phyloP scores from a whole-genome alignment of 2,329 filamentous ascomycete genomes.

The Pseudocercospora eumusae region DNA sequence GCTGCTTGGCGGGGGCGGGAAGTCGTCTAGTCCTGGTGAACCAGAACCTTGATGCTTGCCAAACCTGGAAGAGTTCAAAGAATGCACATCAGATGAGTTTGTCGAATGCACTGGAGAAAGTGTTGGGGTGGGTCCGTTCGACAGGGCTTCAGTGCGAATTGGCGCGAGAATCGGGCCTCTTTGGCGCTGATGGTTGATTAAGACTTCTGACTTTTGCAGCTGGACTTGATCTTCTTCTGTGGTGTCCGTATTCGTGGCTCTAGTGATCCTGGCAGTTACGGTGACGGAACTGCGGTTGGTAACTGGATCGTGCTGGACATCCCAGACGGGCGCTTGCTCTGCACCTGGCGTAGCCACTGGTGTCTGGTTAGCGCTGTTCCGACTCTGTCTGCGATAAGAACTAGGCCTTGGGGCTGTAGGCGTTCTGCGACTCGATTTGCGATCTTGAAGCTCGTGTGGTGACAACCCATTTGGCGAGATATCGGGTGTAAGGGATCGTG shows the following conservation, averaged over 20 bases:
- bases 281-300: constrained; percentile 73
- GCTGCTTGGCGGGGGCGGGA: constrained; percentile 23
- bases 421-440: constrained; percentile 20
- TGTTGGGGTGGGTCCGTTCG: constrained; percentile 20
- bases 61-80: constrained; percentile 26
- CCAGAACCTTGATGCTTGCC: constrained; percentile 16
- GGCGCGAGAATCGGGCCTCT: not conserved
- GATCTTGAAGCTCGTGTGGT: constrained; percentile 14
- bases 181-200: constrained; percentile 59
- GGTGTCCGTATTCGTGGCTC: constrained; percentile 49
- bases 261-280: constrained; percentile 80
- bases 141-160: constrained; percentile 6
- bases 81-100: constrained; percentile 23
- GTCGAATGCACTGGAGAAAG: constrained; percentile 21
- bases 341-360: constrained; percentile 26
- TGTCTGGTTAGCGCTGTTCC: constrained; percentile 22
- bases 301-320: constrained; percentile 41
- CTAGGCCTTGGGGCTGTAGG: constrained; percentile 25
- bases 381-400: constrained; percentile 28
- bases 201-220: constrained; percentile 58
- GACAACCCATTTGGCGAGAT: constrained; percentile 17
- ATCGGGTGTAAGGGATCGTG: constrained; percentile 25
- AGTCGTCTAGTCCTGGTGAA: constrained; percentile 22
- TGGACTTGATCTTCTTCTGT: constrained; percentile 43
- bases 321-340: constrained; percentile 43